Base-by-base conservation (phyloP, 2,329 filamentous ascomycete species). In the Colletotrichum karsti region DNA sequence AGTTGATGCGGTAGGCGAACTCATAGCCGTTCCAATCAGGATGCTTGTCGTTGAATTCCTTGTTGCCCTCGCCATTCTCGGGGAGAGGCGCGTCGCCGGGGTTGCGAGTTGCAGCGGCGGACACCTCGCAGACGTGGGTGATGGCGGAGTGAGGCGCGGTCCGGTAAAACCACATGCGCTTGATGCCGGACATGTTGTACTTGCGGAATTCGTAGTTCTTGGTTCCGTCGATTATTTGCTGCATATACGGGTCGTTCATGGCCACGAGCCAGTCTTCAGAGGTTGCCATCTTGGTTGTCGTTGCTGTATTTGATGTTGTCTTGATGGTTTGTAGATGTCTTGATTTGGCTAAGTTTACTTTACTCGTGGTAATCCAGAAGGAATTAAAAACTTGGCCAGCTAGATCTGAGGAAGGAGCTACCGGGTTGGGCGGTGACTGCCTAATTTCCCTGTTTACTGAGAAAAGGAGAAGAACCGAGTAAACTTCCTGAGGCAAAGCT, bases 161-260 rank as follows among this genome's bases (percentile, higher is more conserved):
- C 46, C 76, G 73, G 30, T 75, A 76, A 50, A 74, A 75, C 72
- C 71, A 75, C 2, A 77, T 63, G 1, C 74, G 70, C 12, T 57
- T 20, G 5, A 76, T 70, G 8, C 69, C 62, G 9, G 75, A 58
- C 2, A 74, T 63, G 4, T 73, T 55, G 30, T 77, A 76, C 8
- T 72, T 76, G 37, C 74, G 71, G 44, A 73, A 75, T 39, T 75
- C 75, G 0, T 76, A 69, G 26, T 72, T 76, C 65, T 77, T 76
- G 9, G 35, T 68, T 8, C 73, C 72, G 39, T 73, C 46, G 46
- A 74, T 63, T 54, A 76, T 73, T 7, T 75, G 71, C 1, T 56
- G 22, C 73, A 76, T 74, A 58, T 70, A 59, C 4, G 56, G 69
- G 41, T 46, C 42, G 7, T 15, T 10, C 42, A 46, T 46, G 5